Base-by-base conservation (phyloP, 1,284 basidiomycete genomes). In the Pyrrhoderma noxium region DNA sequence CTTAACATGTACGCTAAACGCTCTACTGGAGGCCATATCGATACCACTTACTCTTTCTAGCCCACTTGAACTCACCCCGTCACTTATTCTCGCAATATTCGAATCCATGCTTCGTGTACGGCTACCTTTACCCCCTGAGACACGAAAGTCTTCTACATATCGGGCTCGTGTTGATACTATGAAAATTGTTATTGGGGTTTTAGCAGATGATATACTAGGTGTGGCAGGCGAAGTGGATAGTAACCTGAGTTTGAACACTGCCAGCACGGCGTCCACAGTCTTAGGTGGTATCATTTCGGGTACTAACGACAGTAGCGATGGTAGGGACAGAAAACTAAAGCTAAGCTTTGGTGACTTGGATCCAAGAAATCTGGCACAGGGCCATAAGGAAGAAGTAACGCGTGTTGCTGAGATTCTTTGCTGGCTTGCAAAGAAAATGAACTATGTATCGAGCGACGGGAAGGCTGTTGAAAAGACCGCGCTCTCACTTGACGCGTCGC, bases 101-200 rank as follows among this genome's bases (percentile, higher is more conserved):
- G 80, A 85, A 57, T 77, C 72, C 8, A 67, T 86, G 49, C 70
- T 83, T 36, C 56, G 65, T 48, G 61, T 64, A 2, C 74, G 74
- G 25, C 70, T 78, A 5, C 75, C 75, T 25, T 70, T 82, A 52
- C 55, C 70, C 39, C 34, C 63, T 9, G 51, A 63, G 27, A 64
- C 74, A 25, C 70, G 76, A 47, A 67, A 65, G 7, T 68, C 69
- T 25, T 67, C 66, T 49, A 70, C 68, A 19, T 61, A 62, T 39
- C 65, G 66, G 35, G 65, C 68, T 16, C 71, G 71, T 56, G 67
- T 76, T 5, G 70, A 79, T 27, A 78, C 80, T 42, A 85, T 88
- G 74, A 86, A 89, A 61, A 73, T 90, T 11, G 82, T 92, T 52
- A 73, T 90, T 16, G 87, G 86, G 21, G 78, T 84, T 2, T 70